Conservation (phyloP, 2,329 filamentous ascomycete species). For the Claviceps humidiphila region DNA sequence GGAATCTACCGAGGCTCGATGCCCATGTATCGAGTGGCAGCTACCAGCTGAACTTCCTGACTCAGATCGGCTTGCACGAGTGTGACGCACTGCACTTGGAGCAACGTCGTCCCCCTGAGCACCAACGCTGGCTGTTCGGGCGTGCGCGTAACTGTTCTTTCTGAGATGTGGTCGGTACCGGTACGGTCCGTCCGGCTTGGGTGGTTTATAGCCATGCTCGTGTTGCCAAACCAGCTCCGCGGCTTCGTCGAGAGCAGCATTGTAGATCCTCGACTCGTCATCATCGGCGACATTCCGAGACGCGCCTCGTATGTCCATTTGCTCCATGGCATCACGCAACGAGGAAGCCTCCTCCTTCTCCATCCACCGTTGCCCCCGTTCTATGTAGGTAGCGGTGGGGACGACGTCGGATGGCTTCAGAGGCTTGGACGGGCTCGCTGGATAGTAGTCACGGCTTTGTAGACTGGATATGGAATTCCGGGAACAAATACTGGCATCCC, state of each 20-base stretch:
- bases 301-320: constrained; percentile 46
- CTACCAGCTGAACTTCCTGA: constrained; percentile 40
- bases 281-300: constrained; percentile 21
- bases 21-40: constrained; percentile 24
- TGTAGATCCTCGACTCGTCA: constrained; percentile 52
- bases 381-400: constrained; percentile 56
- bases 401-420: constrained; percentile 48
- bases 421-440: constrained; percentile 27
- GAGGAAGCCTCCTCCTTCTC: constrained; percentile 66
- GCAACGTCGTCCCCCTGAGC: constrained; percentile 28
- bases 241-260: constrained; percentile 62
- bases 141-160: constrained; percentile 59
- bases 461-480: constrained; percentile 34
- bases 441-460: constrained; percentile 39
- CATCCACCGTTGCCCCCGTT: constrained; percentile 64
- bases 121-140: constrained; percentile 46
- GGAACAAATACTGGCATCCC: constrained; percentile 33
- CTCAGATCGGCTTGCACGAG: constrained; percentile 29
- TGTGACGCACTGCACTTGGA: constrained; percentile 30
- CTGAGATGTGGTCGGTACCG: constrained; percentile 55
- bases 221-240: constrained; percentile 70
- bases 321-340: constrained; percentile 58
- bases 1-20: constrained; percentile 16
- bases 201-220: constrained; percentile 38
- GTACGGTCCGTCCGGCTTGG: constrained; percentile 46